phyloP scores from a whole-genome alignment of 2,329 filamentous ascomycete species.

The Coniochaeta sp. region DNA sequence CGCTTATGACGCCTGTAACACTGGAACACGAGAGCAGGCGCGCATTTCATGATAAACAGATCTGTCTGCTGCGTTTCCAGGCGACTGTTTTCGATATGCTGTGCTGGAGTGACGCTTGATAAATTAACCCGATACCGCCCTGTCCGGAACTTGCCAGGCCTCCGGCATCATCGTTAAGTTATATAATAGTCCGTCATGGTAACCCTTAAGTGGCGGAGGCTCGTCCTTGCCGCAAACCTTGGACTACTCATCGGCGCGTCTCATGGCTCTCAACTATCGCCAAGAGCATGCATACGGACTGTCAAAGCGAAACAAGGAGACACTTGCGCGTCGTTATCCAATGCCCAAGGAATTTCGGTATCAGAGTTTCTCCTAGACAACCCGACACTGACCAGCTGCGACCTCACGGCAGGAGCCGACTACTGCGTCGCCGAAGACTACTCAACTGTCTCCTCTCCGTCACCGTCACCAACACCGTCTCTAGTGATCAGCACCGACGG shows the following conservation, averaged over 20 bases:
- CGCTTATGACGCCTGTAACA: not conserved
- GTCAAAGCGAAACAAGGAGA: not conserved
- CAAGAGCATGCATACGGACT: not conserved
- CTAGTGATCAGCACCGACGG: not conserved
- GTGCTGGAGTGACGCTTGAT: not conserved
- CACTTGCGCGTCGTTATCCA: not conserved
- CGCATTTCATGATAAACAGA: not conserved
- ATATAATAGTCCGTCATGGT: not conserved
- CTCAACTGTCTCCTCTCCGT: not conserved
- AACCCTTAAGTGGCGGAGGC: not conserved
- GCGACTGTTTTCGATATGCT: not conserved
- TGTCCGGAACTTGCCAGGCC: not conserved
- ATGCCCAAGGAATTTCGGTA: not conserved
- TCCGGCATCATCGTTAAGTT: not conserved
- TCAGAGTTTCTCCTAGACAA: constrained; percentile 2
- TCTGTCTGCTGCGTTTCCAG: not conserved
- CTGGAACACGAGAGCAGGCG: not conserved
- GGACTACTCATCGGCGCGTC: not conserved
- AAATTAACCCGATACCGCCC: not conserved
- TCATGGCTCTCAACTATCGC: not conserved
- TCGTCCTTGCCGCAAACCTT: not conserved
- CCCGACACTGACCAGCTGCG: not conserved
- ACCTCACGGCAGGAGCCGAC: not conserved
- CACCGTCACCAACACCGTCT: not conserved
- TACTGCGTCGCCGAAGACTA: constrained; percentile 1